Conservation (phyloP, 768 basidiomycete species). For the Pleurotus cornucopiae region DNA sequence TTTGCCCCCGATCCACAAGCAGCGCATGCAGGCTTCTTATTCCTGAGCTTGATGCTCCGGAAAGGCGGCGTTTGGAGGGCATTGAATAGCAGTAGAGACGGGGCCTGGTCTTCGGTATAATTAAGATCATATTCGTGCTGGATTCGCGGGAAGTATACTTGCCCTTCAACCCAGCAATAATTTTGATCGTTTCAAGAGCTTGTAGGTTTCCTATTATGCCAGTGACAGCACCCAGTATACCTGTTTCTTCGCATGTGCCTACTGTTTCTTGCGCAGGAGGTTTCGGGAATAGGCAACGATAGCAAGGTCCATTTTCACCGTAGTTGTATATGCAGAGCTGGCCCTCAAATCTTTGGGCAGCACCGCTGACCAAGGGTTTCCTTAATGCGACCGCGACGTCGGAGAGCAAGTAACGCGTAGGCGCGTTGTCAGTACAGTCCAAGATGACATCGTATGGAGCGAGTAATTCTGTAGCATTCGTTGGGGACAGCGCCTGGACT, state of each 20-base stretch:
- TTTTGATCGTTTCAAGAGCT: slow-evolving; percentile 84
- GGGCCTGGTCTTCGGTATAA: slow-evolving; percentile 42
- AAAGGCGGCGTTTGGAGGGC: slow-evolving; percentile 70
- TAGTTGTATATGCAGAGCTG: slow-evolving; percentile 78
- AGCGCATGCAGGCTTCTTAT: slow-evolving; percentile 63
- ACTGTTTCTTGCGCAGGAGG: slow-evolving; percentile 60
- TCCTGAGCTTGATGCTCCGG: slow-evolving; percentile 77
- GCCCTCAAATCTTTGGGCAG: slow-evolving; percentile 83
- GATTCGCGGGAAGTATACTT: slow-evolving; percentile 9
- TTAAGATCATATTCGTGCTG: not conserved
- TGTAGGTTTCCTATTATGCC: slow-evolving; percentile 89
- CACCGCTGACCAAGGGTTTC: slow-evolving; percentile 90
- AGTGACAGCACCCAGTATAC: slow-evolving; percentile 84
- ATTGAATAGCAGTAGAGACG: slow-evolving; percentile 71
- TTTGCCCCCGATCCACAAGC: slow-evolving; percentile 63
- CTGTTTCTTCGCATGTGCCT: slow-evolving; percentile 84
- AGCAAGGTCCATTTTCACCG: slow-evolving; percentile 75
- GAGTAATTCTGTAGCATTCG: slow-evolving; percentile 64
- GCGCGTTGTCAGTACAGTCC: slow-evolving; percentile 93
- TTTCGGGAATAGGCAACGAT: slow-evolving; percentile 88
- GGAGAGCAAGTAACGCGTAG: slow-evolving; percentile 89
- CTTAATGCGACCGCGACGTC: slow-evolving; percentile 72
- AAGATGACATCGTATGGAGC: slow-evolving; percentile 69
- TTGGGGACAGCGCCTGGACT: slow-evolving; percentile 45
- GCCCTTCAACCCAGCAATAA: slow-evolving; percentile 69